phyloP scores from a whole-genome alignment of 2,329 filamentous ascomycete species.

The Alternaria arborescens region DNA sequence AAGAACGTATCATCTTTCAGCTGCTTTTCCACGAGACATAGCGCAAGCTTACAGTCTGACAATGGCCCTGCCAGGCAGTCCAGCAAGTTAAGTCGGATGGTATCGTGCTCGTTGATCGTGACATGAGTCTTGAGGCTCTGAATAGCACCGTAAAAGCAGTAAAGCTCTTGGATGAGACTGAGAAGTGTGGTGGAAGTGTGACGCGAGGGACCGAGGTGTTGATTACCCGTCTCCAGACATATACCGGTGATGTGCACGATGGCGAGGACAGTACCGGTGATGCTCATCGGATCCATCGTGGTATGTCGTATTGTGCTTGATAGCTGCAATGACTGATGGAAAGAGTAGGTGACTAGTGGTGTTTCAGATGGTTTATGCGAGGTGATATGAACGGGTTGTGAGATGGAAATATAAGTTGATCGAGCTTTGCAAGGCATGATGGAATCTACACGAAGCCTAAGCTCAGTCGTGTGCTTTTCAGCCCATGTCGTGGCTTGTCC shows the following conservation, averaged over 20 bases:
- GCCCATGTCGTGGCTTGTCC: background rate
- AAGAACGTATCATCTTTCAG: background rate
- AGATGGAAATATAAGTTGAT: background rate
- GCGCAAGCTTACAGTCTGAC: background rate
- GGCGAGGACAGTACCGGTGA: background rate
- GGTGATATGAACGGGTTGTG: background rate
- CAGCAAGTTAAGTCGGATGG: background rate
- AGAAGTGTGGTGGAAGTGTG: background rate
- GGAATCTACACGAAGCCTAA: fast-evolving
- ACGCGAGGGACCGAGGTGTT: background rate
- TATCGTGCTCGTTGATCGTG: background rate
- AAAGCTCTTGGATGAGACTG: background rate
- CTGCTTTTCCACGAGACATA: background rate
- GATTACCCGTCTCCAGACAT: background rate
- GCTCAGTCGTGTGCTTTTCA: background rate
- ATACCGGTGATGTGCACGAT: background rate
- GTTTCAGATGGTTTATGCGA: background rate
- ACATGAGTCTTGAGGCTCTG: background rate
- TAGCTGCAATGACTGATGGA: background rate
- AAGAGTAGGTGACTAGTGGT: background rate
- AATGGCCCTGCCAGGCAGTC: background rate
- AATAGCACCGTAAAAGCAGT: background rate
- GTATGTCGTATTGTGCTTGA: background rate
- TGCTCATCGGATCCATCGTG: background rate
- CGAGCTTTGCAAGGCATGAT: background rate